Base-by-base conservation (phyloP, 2,329 filamentous ascomycete species). In the Apiospora phragmitis region DNA sequence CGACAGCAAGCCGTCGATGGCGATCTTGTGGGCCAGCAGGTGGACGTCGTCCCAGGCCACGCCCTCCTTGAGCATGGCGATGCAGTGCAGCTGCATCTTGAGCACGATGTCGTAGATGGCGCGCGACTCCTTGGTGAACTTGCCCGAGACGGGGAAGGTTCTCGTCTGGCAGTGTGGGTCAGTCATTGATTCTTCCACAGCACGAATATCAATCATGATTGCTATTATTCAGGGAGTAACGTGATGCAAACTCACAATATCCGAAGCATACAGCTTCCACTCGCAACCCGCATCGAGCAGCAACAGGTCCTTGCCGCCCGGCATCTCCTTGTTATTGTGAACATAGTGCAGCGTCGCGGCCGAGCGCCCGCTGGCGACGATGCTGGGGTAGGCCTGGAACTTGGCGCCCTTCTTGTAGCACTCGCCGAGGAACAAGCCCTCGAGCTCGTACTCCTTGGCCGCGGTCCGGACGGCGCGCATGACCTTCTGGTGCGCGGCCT, bases 271-370 rank as follows among this genome's bases (percentile, higher is more conserved):
- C 81, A 90, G 92, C 69, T 88, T 80, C 87, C 89, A 93, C 81
- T 94, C 93, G 41, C 88, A 91, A 29, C 94, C 95, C 3, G 94
- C 95, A 78, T 98, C 95, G 26, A 98, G 83, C 70, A 97, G 87
- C 68, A 98, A 82, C 76, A 97, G 92, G 69, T 93, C 89, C 82
- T 95, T 94, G 32, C 55, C 90, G 21, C 26, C 90, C 0, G 83
- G 82, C 45, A 95, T 83, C 0, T 90, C 86, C 77, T 91, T 87
- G 73, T 94, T 86, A 80, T 97, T 97, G 77, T 92, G 89, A 32
- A 94, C 89, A 76, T 98, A 98, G 83, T 98, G 95, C 43, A 98
- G 87, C 1, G 94, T 96, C 6, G 94, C 93, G 0, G 93, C 95
- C 21, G 93, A 91, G 6, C 90, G 87, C 14, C 95, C 95, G 43